A percentile compares a stretch with the other conserved stretches of the same genome.
These are phyloP conservation scores for Corynascus novoguineensis DNA, from an alignment of 495 filamentous ascomycete genomes.

Conservation along the genomic window DNA sequence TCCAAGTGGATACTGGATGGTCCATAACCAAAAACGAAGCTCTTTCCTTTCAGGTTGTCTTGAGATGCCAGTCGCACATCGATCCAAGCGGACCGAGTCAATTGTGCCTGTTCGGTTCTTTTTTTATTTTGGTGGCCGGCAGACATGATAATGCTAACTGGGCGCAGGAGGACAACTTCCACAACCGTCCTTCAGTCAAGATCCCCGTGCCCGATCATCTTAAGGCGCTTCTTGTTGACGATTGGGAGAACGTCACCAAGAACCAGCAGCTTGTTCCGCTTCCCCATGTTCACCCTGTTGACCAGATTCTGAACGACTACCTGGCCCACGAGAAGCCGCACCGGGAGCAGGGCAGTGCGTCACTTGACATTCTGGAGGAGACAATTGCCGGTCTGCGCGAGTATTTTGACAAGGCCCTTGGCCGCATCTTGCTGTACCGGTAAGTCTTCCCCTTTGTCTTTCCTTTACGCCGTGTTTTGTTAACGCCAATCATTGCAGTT, in stretches of 20 bases:
- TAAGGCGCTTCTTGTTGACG: constrained; percentile 87
- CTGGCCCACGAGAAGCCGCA: constrained; percentile 60
- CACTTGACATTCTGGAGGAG: constrained; percentile 82
- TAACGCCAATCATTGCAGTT: constrained; percentile 36
- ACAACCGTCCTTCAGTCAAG: constrained; percentile 70
- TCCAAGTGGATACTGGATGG: not conserved
- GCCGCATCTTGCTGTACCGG: constrained; percentile 82
- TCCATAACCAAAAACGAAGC: not conserved
- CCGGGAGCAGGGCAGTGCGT: constrained; percentile 57
- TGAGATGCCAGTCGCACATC: not conserved
- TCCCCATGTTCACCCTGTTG: constrained; percentile 68
- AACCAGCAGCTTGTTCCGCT: constrained; percentile 79
- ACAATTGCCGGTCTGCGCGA: constrained; percentile 74
- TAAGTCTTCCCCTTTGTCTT: constrained; percentile 22
- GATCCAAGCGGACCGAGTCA: not conserved
- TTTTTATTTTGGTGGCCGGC: not conserved
- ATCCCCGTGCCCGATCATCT: constrained; percentile 77
- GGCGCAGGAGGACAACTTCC: constrained; percentile 76
- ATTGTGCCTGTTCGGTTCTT: not conserved
- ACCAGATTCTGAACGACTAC: constrained; percentile 75
- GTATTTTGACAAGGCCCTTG: constrained; percentile 85
- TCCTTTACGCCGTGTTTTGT: not conserved
- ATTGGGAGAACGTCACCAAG: constrained; percentile 98
- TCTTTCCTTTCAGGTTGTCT: not conserved
- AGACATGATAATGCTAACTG: constrained; percentile 20